A percentile compares a stretch with the other conserved stretches of the same genome.
Conservation (phyloP, 1,139 yeast genomes). For the Geotrichum australiense region DNA sequence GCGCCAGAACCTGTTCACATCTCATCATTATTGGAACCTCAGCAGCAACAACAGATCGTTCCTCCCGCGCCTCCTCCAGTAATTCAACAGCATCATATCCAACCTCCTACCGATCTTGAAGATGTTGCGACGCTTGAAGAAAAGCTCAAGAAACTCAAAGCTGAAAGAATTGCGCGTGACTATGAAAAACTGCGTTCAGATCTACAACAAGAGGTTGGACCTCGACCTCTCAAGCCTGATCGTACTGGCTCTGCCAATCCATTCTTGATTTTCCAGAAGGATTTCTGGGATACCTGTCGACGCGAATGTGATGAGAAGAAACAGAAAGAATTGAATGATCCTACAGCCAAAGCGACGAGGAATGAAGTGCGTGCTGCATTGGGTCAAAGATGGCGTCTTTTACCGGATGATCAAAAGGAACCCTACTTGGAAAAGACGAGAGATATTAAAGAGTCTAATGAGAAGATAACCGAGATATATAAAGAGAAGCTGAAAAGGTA, state of each 20-base stretch:
- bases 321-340: conserved; percentile 27
- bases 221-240: conserved; percentile 37
- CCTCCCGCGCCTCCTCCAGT: background rate
- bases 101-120: background rate
- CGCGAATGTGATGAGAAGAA: conserved; percentile 33
- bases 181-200: conserved; percentile 33
- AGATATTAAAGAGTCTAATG: conserved; percentile 32
- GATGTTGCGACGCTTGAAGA: conserved; percentile 12
- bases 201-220: conserved; percentile 34
- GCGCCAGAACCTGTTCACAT: conserved; percentile 9
- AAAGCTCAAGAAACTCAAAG: conserved; percentile 22
- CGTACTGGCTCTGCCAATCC: conserved; percentile 34
- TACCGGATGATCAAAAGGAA: conserved; percentile 34
- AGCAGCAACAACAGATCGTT: conserved; percentile 6
- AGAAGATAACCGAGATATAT: conserved; percentile 32
- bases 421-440: conserved; percentile 35
- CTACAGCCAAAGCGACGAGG: conserved; percentile 34
- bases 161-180: conserved; percentile 27
- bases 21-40: conserved; percentile 5
- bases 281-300: conserved; percentile 38
- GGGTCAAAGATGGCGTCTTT: conserved; percentile 39
- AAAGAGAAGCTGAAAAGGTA: conserved; percentile 30
- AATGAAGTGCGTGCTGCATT: conserved; percentile 39
- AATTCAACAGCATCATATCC: conserved; percentile 4
- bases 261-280: conserved; percentile 38